A percentile compares a stretch with the other conserved stretches of the same genome.
Conservation (phyloP, 345 rosid species). For the Rubroshorea leprosula region DNA sequence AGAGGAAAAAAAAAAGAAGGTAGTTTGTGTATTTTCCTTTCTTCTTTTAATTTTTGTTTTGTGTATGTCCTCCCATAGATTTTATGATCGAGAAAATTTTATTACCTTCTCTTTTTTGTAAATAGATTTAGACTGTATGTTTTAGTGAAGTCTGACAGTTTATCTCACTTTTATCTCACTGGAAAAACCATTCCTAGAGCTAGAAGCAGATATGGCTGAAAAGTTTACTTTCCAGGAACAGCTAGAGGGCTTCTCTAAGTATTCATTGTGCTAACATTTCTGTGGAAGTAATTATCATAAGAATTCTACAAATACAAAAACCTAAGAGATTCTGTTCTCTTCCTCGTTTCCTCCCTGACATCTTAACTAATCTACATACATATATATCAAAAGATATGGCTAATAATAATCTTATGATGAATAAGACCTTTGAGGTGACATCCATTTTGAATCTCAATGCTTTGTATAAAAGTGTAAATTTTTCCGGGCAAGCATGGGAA, state of each 20-base stretch:
- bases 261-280: conserved; percentile 45
- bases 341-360: conserved; percentile 28
- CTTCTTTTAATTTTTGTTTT: too few species aligned
- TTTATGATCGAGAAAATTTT: too few species aligned
- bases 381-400: conserved; percentile 32
- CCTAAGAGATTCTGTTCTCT: conserved; percentile 42
- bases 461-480: conserved; percentile 17
- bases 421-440: conserved; percentile 24
- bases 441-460: conserved; percentile 25
- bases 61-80: not conserved
- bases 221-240: too few species aligned
- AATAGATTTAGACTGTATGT: not conserved
- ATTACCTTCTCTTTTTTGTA: too few species aligned
- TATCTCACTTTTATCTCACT: too few species aligned
- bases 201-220: conserved; percentile 20
- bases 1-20: not conserved
- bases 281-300: conserved; percentile 32
- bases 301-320: conserved; percentile 48
- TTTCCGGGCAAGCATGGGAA: conserved; percentile 22
- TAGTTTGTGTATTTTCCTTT: not conserved
- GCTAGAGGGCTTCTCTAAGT: too few species aligned
- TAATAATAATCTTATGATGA: conserved; percentile 24
- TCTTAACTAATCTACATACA: conserved; percentile 38
- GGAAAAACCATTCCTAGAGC: conserved; percentile 23
- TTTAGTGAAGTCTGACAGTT: too few species aligned